Conservation (phyloP, 2,329 filamentous ascomycete species). For the Ambrosiella xylebori region DNA sequence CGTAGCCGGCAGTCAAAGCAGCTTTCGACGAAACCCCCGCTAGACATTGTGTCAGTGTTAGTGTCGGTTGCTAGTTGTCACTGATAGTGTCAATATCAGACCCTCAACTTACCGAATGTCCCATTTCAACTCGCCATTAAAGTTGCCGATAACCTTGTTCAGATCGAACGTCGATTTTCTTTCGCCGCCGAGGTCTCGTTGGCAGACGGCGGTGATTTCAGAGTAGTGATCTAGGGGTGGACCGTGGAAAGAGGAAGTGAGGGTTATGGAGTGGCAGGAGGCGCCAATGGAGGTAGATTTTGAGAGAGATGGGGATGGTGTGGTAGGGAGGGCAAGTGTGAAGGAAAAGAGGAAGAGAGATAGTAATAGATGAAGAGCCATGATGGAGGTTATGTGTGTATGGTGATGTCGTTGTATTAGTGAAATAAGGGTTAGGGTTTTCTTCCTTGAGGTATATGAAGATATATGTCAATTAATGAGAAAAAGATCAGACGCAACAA, state of each 20-base stretch:
- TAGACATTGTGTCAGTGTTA: not conserved
- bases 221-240: constrained; percentile 7
- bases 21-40: constrained; percentile 9
- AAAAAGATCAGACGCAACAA: too few relatives aligned
- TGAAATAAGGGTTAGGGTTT: too few relatives aligned
- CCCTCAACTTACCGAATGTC: constrained; percentile 8
- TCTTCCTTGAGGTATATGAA: not conserved
- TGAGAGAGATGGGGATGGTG: not conserved
- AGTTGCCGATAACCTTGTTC: constrained; percentile 6
- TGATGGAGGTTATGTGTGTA: not conserved
- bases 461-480: not conserved
- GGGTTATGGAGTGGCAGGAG: constrained; percentile 5
- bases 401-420: too few relatives aligned
- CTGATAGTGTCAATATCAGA: not conserved
- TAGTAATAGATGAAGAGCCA: not conserved
- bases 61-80: not conserved
- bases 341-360: not conserved
- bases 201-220: constrained; percentile 4
- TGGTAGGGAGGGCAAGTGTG: not conserved
- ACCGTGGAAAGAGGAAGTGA: constrained; percentile 6
- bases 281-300: not conserved
- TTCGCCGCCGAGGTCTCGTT: not conserved
- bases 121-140: constrained; percentile 12
- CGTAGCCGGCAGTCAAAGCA: constrained; percentile 11
- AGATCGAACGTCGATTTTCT: constrained; percentile 2